Percentiles rank a stretch among this genome's conserved stretches.
These are phyloP conservation scores for Cladosporium oxysporum DNA, from an alignment of 2,329 filamentous ascomycete genomes.

Conservation along the genomic window DNA sequence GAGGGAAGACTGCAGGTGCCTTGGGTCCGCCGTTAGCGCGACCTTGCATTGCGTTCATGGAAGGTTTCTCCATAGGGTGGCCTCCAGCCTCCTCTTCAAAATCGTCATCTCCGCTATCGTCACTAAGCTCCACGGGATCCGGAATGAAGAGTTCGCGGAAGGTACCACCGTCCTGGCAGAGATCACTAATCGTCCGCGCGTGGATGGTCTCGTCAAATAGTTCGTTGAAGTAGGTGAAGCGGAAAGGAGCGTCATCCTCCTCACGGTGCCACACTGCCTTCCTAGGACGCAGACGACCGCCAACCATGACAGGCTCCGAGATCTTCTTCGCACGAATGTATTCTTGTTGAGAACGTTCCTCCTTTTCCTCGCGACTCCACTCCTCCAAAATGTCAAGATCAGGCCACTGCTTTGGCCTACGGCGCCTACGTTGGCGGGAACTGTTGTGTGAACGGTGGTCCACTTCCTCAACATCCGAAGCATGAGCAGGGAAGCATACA, in stretches of 20 bases:
- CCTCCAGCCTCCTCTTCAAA: slow-evolving; percentile 39
- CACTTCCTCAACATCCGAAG: slow-evolving; percentile 66
- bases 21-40: slow-evolving; percentile 11
- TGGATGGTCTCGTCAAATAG: slow-evolving; percentile 95
- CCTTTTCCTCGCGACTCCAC: slow-evolving; percentile 89
- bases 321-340: slow-evolving; percentile 86
- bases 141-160: slow-evolving; percentile 91
- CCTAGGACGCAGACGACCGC: slow-evolving; percentile 80
- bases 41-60: slow-evolving; percentile 30
- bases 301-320: slow-evolving; percentile 88
- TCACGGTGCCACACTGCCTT: slow-evolving; percentile 79
- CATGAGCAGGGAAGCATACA: slow-evolving; percentile 83
- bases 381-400: slow-evolving; percentile 82
- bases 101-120: slow-evolving; percentile 66
- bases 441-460: slow-evolving; percentile 31
- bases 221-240: slow-evolving; percentile 99
- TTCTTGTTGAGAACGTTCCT: slow-evolving; percentile 69
- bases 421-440: slow-evolving; percentile 50
- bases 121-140: slow-evolving; percentile 73
- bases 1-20: neutral
- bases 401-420: slow-evolving; percentile 74
- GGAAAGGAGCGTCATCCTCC: slow-evolving; percentile 86
- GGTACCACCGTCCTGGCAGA: slow-evolving; percentile 79
- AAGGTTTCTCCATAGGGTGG: slow-evolving; percentile 39
- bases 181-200: slow-evolving; percentile 89